These are phyloP conservation scores for Fistulina hepatica DNA, from an alignment of 1,284 basidiomycete species.

Conservation along the genomic window DNA sequence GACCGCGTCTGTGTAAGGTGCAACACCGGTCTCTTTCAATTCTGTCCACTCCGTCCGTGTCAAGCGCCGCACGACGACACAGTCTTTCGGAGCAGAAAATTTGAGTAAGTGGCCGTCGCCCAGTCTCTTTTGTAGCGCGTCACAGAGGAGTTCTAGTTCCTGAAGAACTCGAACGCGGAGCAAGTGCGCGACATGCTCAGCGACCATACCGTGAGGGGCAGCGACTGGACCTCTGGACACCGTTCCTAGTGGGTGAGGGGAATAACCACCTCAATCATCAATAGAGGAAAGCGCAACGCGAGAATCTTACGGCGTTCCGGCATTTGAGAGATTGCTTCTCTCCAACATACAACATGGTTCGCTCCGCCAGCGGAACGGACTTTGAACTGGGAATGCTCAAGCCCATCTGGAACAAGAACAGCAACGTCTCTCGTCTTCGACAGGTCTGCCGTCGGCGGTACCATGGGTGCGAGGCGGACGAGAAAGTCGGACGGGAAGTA, in stretches of 20 bases:
- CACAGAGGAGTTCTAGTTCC: slow-evolving; percentile 50
- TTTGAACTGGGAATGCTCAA: slow-evolving; percentile 54
- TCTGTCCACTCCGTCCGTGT: slow-evolving; percentile 46
- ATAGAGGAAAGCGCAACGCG: too few species aligned
- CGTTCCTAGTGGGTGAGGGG: too few species aligned
- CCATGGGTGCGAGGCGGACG: slow-evolving; percentile 44
- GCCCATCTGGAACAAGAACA: slow-evolving; percentile 49
- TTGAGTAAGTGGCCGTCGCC: slow-evolving; percentile 19
- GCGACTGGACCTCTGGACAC: too few species aligned
- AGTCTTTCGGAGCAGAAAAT: too few species aligned
- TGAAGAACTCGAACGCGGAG: slow-evolving; percentile 63
- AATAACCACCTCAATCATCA: slow-evolving; percentile 5
- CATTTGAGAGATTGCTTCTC: slow-evolving; percentile 30
- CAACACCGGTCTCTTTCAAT: slow-evolving; percentile 34
- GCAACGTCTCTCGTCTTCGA: slow-evolving; percentile 11
- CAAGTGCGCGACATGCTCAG: slow-evolving; percentile 47
- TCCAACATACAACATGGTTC: slow-evolving; percentile 47
- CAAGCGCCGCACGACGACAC: slow-evolving; percentile 53
- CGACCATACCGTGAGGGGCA: too few species aligned
- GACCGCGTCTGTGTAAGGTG: slow-evolving; percentile 42
- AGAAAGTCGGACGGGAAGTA: slow-evolving; percentile 60
- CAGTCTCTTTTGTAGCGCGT: slow-evolving; percentile 23
- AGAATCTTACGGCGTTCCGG: slow-evolving; percentile 21
- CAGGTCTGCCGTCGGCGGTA: slow-evolving; percentile 24
- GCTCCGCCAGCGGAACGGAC: slow-evolving; percentile 33